Evolutionary conservation across 805 yeast genomes (phyloP).

Genomic region (Candida qinlingensis): DNA sequence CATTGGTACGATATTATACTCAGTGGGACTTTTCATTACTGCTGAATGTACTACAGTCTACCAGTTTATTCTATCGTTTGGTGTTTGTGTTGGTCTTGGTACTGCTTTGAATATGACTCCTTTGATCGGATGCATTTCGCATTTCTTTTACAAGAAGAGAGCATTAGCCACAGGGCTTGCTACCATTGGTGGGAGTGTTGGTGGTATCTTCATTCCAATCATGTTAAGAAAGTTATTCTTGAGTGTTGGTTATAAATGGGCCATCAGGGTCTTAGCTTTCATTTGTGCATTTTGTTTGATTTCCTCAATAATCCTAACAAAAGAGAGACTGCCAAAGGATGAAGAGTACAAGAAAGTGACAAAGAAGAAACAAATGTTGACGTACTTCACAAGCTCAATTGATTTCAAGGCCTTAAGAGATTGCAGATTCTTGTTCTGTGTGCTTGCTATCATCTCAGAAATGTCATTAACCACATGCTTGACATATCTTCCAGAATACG

Average conservation of each 20-base stretch:
- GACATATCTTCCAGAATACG: conserved; percentile 48
- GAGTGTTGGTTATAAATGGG: conserved; percentile 54
- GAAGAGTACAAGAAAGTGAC: conserved; percentile 21
- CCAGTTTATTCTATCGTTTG: conserved; percentile 59
- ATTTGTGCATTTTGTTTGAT: conserved; percentile 36
- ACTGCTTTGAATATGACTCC: conserved; percentile 60
- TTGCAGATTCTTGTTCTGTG: conserved; percentile 35
- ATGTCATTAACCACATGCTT: conserved; percentile 39
- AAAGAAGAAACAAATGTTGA: conserved; percentile 22
- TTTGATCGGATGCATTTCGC: conserved; percentile 53
- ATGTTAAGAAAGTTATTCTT: conserved; percentile 45
- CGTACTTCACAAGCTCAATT: conserved; percentile 22
- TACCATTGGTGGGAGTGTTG: conserved; percentile 51
- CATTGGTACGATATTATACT: conserved; percentile 39
- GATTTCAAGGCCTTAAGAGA: conserved; percentile 39
- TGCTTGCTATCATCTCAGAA: conserved; percentile 41
- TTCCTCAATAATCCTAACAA: conserved; percentile 31
- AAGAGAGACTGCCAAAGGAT: conserved; percentile 38
- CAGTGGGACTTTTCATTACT: conserved; percentile 50
- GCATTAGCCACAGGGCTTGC: conserved; percentile 52
- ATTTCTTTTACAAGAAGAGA: conserved; percentile 58
- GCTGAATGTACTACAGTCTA: conserved; percentile 48
- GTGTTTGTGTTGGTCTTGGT: conserved; percentile 52
- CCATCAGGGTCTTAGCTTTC: conserved; percentile 49
- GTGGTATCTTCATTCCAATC: conserved; percentile 52